These are phyloP conservation scores for Calonectria fujianensis DNA, from an alignment of 2,329 filamentous ascomycete species.

Conservation along the genomic window DNA sequence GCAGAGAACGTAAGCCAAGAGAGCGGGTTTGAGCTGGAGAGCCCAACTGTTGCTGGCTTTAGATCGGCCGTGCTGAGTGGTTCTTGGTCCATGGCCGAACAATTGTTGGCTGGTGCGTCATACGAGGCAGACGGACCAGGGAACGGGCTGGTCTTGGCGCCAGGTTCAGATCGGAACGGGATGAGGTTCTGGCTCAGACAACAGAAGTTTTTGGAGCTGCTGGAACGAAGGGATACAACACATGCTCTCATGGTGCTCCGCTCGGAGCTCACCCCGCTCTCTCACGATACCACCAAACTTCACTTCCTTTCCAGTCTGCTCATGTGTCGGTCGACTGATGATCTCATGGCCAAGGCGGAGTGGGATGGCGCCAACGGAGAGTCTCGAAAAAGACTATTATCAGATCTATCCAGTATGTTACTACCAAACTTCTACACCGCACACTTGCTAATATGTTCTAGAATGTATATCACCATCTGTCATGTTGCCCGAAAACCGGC, in stretches of 20 bases:
- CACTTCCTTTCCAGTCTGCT: slow-evolving; percentile 91
- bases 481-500: slow-evolving; percentile 94
- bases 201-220: slow-evolving; percentile 94
- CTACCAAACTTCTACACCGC: no score
- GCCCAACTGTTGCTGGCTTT: slow-evolving; percentile 89
- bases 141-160: slow-evolving; percentile 82
- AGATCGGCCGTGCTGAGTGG: slow-evolving; percentile 86
- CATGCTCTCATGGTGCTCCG: slow-evolving; percentile 89
- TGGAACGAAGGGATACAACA: slow-evolving; percentile 84
- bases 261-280: slow-evolving; percentile 89
- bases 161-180: slow-evolving; percentile 83
- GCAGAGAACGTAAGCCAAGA: slow-evolving; percentile 85
- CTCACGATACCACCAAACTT: slow-evolving; percentile 84
- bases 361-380: slow-evolving; percentile 89
- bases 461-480: slow-evolving; percentile 95
- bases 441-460: slow-evolving; percentile 58
- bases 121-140: slow-evolving; percentile 60
- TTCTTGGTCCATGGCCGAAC: slow-evolving; percentile 90
- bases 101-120: slow-evolving; percentile 78
- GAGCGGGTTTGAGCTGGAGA: slow-evolving; percentile 93
- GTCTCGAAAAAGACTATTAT: slow-evolving; percentile 85
- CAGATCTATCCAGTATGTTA: slow-evolving; percentile 86
- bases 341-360: slow-evolving; percentile 83
- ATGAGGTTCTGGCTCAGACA: slow-evolving; percentile 94
- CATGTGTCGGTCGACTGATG: slow-evolving; percentile 88